phyloP scores from a whole-genome alignment of 2,329 filamentous ascomycete species.

The Xylaria sp. region DNA sequence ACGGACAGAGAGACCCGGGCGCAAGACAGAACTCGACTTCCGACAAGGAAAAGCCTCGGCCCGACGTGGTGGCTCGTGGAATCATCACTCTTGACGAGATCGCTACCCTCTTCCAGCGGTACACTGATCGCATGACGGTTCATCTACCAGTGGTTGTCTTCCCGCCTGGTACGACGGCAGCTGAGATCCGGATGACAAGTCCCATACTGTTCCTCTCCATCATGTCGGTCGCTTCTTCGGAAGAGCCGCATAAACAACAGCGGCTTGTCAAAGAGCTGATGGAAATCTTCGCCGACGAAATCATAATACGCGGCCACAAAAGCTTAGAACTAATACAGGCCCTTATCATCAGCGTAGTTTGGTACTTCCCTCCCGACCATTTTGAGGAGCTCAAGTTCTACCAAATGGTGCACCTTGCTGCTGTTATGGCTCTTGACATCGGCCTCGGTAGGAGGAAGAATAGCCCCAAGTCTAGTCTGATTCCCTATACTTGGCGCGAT shows the following conservation, averaged over 20 bases:
- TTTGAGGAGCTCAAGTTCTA: constrained; percentile 91
- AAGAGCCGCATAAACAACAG: constrained; percentile 62
- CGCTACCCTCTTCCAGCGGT: constrained; percentile 60
- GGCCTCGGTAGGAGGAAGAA: constrained; percentile 63
- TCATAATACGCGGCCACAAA: constrained; percentile 79
- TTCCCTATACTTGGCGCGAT: constrained; percentile 49
- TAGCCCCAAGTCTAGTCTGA: constrained; percentile 44
- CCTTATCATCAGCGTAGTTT: constrained; percentile 75
- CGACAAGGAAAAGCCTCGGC: constrained; percentile 42
- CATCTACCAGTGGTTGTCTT: constrained; percentile 70
- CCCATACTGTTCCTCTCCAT: constrained; percentile 74
- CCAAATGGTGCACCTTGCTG: constrained; percentile 80
- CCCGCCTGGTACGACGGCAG: constrained; percentile 56
- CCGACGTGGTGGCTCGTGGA: constrained; percentile 64
- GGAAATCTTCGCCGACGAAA: constrained; percentile 73
- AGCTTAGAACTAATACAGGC: constrained; percentile 83
- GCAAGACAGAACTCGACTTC: constrained; percentile 15
- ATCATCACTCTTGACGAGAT: constrained; percentile 63
- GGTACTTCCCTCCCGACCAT: constrained; percentile 84
- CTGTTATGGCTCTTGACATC: constrained; percentile 82
- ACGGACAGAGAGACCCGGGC: constrained; percentile 35
- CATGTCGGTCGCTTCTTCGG: constrained; percentile 68
- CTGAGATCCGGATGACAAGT: constrained; percentile 62
- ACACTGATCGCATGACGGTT: constrained; percentile 63
- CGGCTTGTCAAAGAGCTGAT: constrained; percentile 72